Evolutionary conservation across 2,329 filamentous ascomycete species (phyloP).

Genomic region (Botrytis deweyae): DNA sequence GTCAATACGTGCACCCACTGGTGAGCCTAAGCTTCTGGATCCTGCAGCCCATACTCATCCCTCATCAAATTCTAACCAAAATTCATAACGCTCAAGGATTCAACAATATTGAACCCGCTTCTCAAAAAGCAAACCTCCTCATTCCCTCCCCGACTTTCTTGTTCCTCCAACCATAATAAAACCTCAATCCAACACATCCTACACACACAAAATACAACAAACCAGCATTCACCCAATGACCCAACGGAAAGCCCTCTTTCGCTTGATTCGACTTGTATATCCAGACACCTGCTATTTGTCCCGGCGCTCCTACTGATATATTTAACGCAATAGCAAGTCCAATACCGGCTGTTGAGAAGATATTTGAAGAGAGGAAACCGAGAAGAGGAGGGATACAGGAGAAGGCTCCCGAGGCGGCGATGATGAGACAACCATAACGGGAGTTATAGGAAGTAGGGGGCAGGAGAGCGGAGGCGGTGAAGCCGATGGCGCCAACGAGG

Average conservation of each 20-base stretch:
- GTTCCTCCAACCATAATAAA: slow-evolving; percentile 55
- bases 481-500: slow-evolving; percentile 53
- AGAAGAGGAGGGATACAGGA: slow-evolving; percentile 64
- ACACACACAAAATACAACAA: slow-evolving; percentile 58
- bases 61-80: background rate
- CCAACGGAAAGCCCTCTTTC: slow-evolving; percentile 62
- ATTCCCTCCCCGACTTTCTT: slow-evolving; percentile 21
- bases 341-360: slow-evolving; percentile 62
- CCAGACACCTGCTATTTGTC: slow-evolving; percentile 72
- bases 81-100: background rate
- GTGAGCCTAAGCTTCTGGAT: background rate
- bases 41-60: background rate
- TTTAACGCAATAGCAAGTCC: slow-evolving; percentile 71
- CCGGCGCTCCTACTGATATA: slow-evolving; percentile 64
- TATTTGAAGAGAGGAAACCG: slow-evolving; percentile 47
- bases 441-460: slow-evolving; percentile 56
- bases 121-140: slow-evolving; percentile 15
- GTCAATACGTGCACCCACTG: background rate
- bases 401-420: slow-evolving; percentile 66
- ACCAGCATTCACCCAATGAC: slow-evolving; percentile 66
- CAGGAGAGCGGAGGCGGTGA: slow-evolving; percentile 63
- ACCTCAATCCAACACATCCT: slow-evolving; percentile 53
- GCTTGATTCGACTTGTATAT: slow-evolving; percentile 67
- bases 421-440: slow-evolving; percentile 69
- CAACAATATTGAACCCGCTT: background rate